phyloP scores from a whole-genome alignment of 1,284 basidiomycete genomes.

The Tilletia horrida region DNA sequence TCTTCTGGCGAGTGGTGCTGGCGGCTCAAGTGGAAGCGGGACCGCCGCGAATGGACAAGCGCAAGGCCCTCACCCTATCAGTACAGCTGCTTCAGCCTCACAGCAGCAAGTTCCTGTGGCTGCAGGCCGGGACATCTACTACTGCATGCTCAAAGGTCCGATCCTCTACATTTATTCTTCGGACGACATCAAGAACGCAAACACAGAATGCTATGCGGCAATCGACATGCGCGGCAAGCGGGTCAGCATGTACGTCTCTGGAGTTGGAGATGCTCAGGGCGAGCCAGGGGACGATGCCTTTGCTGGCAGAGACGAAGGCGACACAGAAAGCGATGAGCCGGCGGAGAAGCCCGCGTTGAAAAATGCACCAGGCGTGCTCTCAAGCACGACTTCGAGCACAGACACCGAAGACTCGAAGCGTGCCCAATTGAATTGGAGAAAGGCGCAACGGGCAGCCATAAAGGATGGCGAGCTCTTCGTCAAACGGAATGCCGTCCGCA shows the following conservation, averaged over 20 bases:
- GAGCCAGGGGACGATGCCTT: conserved; percentile 30
- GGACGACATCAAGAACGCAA: conserved; percentile 30
- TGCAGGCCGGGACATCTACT: conserved; percentile 38
- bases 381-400: neutral
- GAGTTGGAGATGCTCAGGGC: conserved; percentile 45
- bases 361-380: conserved; percentile 13
- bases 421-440: conserved; percentile 24
- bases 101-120: neutral
- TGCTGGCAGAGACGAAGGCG: no score
- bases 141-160: conserved; percentile 48
- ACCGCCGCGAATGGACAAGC: neutral
- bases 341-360: neutral
- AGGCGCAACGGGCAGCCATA: conserved; percentile 32
- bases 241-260: conserved; percentile 45
- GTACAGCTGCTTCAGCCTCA: neutral
- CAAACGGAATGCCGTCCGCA: conserved; percentile 50
- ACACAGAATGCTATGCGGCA: conserved; percentile 48
- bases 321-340: no score
- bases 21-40: neutral
- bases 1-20: neutral
- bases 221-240: conserved; percentile 49
- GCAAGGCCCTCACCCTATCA: conserved; percentile 7
- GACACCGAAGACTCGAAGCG: conserved; percentile 13
- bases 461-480: conserved; percentile 51
- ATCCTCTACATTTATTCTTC: conserved; percentile 53